Evolutionary conservation across 108 stramenopile species (phyloP).

Genomic region (Thalassiosira profunda): DNA sequence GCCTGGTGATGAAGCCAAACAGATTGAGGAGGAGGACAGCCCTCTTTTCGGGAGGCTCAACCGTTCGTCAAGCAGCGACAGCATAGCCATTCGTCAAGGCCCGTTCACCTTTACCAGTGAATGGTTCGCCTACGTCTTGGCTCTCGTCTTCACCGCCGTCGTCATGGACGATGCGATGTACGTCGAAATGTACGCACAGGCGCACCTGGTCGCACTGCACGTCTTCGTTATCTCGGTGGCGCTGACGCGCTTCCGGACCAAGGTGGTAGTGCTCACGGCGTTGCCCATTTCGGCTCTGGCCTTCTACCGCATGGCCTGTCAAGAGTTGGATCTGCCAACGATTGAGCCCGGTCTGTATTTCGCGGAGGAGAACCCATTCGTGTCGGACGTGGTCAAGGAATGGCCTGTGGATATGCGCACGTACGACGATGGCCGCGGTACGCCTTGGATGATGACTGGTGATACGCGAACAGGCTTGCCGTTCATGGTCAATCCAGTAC

Average conservation of each 20-base stretch:
- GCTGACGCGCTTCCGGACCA: slow-evolving; percentile 32
- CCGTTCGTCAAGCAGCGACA: no score
- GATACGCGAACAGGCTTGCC: slow-evolving; percentile 87
- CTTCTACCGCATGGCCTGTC: slow-evolving; percentile 9
- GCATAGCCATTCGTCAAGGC: no score
- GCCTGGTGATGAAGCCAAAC: no score
- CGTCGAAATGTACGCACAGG: slow-evolving; percentile 56
- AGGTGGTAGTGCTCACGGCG: slow-evolving; percentile 30
- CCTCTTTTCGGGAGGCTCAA: no score
- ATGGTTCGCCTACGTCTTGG: slow-evolving; percentile 19
- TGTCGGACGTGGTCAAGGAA: slow-evolving; percentile 47
- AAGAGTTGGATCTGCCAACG: slow-evolving; percentile 45
- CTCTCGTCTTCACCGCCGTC: slow-evolving; percentile 62
- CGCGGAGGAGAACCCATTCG: slow-evolving; percentile 48
- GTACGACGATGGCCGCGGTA: slow-evolving; percentile 56
- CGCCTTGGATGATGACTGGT: slow-evolving; percentile 82
- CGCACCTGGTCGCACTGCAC: slow-evolving; percentile 37
- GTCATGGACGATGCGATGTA: slow-evolving; percentile 77
- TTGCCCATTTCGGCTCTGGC: slow-evolving; percentile 18
- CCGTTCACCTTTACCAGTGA: no score
- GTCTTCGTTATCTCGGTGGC: slow-evolving; percentile 19
- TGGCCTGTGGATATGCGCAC: slow-evolving; percentile 66
- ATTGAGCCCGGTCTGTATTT: slow-evolving; percentile 75
- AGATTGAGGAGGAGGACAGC: no score
- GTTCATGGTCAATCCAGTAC: slow-evolving; percentile 63